Conservation (phyloP, 495 filamentous ascomycete species). For the Aspergillus ellipticus region DNA sequence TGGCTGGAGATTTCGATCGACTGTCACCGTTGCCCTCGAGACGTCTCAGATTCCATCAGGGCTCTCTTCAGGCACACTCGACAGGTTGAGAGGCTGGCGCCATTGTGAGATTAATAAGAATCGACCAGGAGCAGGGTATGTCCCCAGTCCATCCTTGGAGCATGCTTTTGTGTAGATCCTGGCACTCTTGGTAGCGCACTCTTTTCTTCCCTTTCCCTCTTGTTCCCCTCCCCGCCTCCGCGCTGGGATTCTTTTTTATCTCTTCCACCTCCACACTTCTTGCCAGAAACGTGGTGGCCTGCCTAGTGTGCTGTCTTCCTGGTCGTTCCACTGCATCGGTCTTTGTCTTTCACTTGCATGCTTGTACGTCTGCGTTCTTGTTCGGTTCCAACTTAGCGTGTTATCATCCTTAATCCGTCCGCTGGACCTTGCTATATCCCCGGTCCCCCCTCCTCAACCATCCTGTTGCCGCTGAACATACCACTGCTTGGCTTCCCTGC, state of each 20-base stretch:
- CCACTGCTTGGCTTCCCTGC: background rate
- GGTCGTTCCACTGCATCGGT: slow-evolving; percentile 8
- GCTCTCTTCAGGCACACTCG: slow-evolving; percentile 3
- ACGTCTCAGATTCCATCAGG: slow-evolving; percentile 11
- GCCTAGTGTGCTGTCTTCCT: slow-evolving; percentile 8
- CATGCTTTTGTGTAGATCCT: background rate
- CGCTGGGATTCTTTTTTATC: slow-evolving; percentile 6
- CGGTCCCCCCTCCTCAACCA: background rate
- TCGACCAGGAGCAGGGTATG: background rate
- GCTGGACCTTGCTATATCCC: background rate
- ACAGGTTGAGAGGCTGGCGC: slow-evolving; percentile 12
- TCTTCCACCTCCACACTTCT: slow-evolving; percentile 1
- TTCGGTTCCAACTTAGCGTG: background rate
- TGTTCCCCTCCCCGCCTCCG: slow-evolving; percentile 11
- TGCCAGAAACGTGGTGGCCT: slow-evolving; percentile 15
- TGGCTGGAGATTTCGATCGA: slow-evolving; percentile 35
- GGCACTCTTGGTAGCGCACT: background rate
- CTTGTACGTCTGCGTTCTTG: slow-evolving; percentile 2
- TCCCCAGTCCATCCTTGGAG: background rate
- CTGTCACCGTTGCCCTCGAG: slow-evolving; percentile 21
- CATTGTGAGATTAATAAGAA: slow-evolving; percentile 1
- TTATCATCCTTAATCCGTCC: background rate
- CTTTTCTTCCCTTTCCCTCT: slow-evolving; percentile 3
- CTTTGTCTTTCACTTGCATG: slow-evolving; percentile 20
- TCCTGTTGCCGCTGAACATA: background rate